Conservation (phyloP, 2,329 filamentous ascomycete genomes). For the Penicillium sp. region DNA sequence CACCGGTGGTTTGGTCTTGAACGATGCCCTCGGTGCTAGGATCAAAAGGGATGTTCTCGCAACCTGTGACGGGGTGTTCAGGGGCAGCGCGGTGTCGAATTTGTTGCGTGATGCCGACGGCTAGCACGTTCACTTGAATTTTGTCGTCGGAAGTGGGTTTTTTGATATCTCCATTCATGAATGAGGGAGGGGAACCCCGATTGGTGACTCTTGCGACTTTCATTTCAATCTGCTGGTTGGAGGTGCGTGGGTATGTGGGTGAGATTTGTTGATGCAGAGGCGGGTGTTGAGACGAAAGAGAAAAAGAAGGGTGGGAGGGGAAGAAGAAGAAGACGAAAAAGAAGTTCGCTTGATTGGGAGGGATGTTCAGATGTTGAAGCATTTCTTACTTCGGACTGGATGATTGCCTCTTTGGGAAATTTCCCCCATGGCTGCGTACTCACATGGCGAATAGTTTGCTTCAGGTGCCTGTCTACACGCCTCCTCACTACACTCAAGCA, state of each 20-base stretch:
- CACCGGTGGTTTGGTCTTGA: neutral
- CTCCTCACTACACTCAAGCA: neutral
- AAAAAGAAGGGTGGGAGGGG: neutral
- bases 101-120: neutral
- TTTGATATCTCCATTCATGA: neutral
- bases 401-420: neutral
- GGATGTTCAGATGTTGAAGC: neutral
- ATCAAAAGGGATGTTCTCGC: neutral
- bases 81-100: neutral
- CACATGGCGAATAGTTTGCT: neutral
- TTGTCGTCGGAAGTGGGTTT: neutral
- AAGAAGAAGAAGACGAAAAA: too few relatives aligned
- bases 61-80: neutral
- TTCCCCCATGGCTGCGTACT: neutral
- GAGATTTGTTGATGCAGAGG: neutral
- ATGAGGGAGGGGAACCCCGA: neutral
- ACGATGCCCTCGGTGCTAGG: neutral
- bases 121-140: neutral
- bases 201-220: neutral
- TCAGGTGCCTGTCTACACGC: neutral
- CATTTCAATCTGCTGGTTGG: neutral
- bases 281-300: neutral
- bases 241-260: too few relatives aligned
- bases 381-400: neutral
- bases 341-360: neutral